A percentile compares a stretch with the other conserved stretches of the same genome.
phyloP scores from a whole-genome alignment of 805 yeast genomes.

The Teunomyces panamensis region DNA sequence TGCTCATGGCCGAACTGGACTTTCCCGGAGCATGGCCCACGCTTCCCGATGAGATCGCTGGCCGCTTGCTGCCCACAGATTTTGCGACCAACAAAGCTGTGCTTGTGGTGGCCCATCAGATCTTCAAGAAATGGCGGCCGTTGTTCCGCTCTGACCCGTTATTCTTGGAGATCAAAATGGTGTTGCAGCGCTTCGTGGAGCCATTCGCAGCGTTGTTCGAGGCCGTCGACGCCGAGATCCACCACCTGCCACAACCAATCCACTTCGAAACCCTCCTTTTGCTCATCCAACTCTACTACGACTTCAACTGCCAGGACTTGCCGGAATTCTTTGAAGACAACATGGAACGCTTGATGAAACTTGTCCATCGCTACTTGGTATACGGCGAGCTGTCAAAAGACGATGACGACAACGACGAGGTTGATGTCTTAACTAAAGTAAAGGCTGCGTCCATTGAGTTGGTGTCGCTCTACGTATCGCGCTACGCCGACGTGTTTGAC shows the following conservation, averaged over 20 bases:
- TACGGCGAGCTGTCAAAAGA: slow-evolving; percentile 40
- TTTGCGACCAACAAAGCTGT: slow-evolving; percentile 80
- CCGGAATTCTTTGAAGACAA: slow-evolving; percentile 98
- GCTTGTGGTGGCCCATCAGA: slow-evolving; percentile 88
- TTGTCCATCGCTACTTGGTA: slow-evolving; percentile 75
- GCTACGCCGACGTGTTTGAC: slow-evolving; percentile 92
- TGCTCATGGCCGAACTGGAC: slow-evolving; percentile 92
- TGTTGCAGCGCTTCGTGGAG: slow-evolving; percentile 72
- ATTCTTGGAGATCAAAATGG: slow-evolving; percentile 82
- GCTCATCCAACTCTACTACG: slow-evolving; percentile 80
- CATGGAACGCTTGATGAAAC: slow-evolving; percentile 68
- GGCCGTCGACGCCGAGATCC: slow-evolving; percentile 65
- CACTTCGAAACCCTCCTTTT: slow-evolving; percentile 70
- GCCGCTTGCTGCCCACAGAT: slow-evolving; percentile 61
- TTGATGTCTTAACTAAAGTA: slow-evolving; percentile 65
- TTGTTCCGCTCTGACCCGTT: slow-evolving; percentile 87
- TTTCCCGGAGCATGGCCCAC: slow-evolving; percentile 89
- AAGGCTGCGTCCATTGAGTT: slow-evolving; percentile 84
- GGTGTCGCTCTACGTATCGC: slow-evolving; percentile 77
- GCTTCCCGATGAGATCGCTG: slow-evolving; percentile 69
- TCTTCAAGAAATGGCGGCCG: slow-evolving; percentile 96
- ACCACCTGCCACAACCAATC: slow-evolving; percentile 49
- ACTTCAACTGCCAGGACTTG: slow-evolving; percentile 94
- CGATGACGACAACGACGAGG: slow-evolving; percentile 65
- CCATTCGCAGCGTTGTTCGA: slow-evolving; percentile 75